Conservation (phyloP, 768 basidiomycete genomes). For the Leccinum arenicola region DNA sequence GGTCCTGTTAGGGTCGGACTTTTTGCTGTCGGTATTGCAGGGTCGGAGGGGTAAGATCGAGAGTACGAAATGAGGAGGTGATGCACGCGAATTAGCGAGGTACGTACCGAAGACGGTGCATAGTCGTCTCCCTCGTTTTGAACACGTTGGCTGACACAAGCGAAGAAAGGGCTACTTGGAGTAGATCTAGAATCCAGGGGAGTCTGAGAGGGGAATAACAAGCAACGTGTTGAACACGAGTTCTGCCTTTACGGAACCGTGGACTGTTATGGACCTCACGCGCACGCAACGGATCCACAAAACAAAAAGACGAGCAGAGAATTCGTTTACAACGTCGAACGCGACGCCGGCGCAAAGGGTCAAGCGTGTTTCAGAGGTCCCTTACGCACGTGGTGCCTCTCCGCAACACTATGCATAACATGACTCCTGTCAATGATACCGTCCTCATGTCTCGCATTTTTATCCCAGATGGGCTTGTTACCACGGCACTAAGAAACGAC, state of each 20-base stretch:
- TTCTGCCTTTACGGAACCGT: conserved; percentile 36
- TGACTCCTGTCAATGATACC: neutral
- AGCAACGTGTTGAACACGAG: conserved; percentile 82
- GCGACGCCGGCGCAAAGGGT: neutral
- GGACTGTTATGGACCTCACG: conserved; percentile 1
- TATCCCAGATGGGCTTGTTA: neutral
- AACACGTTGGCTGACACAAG: conserved; percentile 56
- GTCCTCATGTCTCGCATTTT: conserved; percentile 2
- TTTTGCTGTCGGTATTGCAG: conserved; percentile 55
- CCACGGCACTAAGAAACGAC: conserved; percentile 1
- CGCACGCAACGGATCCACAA: neutral
- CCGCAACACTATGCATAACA: neutral
- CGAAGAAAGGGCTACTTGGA: conserved; percentile 30
- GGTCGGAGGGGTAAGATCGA: conserved; percentile 24
- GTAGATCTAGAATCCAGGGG: conserved; percentile 26
- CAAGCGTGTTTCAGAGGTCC: neutral
- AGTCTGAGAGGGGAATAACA: conserved; percentile 35
- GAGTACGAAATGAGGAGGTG: conserved; percentile 24
- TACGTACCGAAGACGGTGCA: conserved; percentile 84
- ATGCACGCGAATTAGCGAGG: conserved; percentile 28
- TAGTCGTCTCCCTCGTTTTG: conserved; percentile 55
- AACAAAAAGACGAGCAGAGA: neutral
- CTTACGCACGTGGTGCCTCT: conserved; percentile 8
- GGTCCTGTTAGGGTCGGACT: conserved; percentile 63
- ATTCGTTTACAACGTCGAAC: conserved; percentile 2